These are phyloP conservation scores for Juncus effusus DNA, from an alignment of 176 grass and related monocot species.

Conservation along the genomic window DNA sequence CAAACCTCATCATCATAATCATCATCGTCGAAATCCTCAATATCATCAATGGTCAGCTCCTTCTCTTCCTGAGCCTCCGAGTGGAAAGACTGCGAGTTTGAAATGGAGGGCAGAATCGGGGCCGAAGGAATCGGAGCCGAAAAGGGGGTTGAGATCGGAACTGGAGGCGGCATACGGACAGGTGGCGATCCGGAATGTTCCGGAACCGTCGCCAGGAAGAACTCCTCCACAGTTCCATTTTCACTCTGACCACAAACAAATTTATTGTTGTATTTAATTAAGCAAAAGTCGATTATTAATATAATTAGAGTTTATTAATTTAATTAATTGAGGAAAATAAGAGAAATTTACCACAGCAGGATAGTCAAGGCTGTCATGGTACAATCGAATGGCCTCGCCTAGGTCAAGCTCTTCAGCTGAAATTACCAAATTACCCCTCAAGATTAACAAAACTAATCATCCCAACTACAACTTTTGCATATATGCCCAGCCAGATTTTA, in stretches of 20 bases:
- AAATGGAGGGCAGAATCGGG: constrained; percentile 39
- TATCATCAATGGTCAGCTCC: constrained; percentile 93
- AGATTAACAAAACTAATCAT: constrained; percentile 17
- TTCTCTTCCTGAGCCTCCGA: constrained; percentile 48
- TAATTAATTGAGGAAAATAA: constrained; percentile 3
- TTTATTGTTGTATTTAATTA: constrained; percentile 24
- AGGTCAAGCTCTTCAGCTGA: constrained; percentile 86
- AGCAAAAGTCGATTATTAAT: constrained; percentile 2
- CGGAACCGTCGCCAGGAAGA: constrained; percentile 85
- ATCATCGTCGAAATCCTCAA: constrained; percentile 92
- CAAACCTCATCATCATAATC: constrained; percentile 49
- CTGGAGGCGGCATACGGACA: constrained; percentile 58
- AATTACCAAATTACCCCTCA: constrained; percentile 28
- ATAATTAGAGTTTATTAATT: neutral
- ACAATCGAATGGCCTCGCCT: constrained; percentile 83
- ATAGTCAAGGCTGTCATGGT: constrained; percentile 96
- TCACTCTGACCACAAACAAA: constrained; percentile 54
- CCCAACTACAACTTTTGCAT: neutral
- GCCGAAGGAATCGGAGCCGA: constrained; percentile 31
- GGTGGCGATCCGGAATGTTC: constrained; percentile 83
- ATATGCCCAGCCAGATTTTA: neutral
- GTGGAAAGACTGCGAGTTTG: constrained; percentile 59
- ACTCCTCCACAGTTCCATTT: constrained; percentile 64
- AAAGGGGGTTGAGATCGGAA: constrained; percentile 31
- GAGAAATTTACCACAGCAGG: constrained; percentile 64